Evolutionary conservation across 2,329 filamentous ascomycete species (phyloP), one percentile per base, ranked within the genome.

Genomic region (Penicillium sp.): DNA sequence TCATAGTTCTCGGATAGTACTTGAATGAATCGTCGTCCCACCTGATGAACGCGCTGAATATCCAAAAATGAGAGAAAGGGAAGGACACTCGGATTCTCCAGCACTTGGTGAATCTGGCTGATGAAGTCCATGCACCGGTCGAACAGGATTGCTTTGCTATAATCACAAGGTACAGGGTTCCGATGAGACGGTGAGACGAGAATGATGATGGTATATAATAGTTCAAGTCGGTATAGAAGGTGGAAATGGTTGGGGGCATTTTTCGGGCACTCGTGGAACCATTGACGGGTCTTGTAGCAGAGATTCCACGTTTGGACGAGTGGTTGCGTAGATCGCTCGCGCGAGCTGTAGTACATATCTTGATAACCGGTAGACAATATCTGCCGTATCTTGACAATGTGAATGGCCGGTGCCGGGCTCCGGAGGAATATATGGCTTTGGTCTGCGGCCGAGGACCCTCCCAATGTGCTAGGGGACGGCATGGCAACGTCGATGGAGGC

Each of bases 331-430:
- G 91, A 81, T n/a, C 85, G 83, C 2, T 83, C 79, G 1, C 87
- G 83, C 9, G 89, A 88, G 16, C 87, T 89, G 66, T 94, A 91
- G 68, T 94, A 94, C 2, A 97, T 83, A 19, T 88, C 85, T 67
- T 95, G 92, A 65, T 97, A 97, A 85, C 91, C 96, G 46, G 83
- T 83, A 0, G 94, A 97, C 70, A 97, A 89, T 6, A 91, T 84
- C 54, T 88, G 84, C n/a, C 93, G 88, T 8, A 97, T 84, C 64
- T 88, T 87, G 69, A 96, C 93, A 2, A 96, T 77, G 16, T 92
- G 82, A 10, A 91, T 79, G 0, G 92, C 91, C 5, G 90, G 84
- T 52, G 90, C 86, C 29, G 88, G 83, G 1, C 78, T 80, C 48
- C 81, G 78, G 14, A 81, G 69, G 67, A 84, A 86, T 10, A 82